These are phyloP conservation scores for Botrytis fragariae DNA, from an alignment of 2,329 filamentous ascomycete species.

Conservation along the genomic window DNA sequence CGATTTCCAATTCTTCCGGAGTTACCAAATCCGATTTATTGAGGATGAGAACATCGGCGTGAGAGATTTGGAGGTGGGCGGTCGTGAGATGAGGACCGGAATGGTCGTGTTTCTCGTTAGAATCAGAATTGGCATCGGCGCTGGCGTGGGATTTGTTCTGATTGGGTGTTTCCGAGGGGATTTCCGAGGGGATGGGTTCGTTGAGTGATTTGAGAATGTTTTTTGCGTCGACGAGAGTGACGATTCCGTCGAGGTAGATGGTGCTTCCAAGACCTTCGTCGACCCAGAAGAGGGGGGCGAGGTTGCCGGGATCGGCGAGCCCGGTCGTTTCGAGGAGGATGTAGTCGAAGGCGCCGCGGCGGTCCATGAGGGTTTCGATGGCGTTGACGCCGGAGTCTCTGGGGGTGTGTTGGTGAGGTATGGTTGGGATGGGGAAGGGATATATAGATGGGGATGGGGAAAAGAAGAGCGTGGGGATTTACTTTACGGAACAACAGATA, in stretches of 20 bases:
- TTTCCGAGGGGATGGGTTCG: conserved; percentile 58
- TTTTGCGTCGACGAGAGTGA: conserved; percentile 92
- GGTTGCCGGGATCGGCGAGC: conserved; percentile 89
- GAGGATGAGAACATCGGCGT: conserved; percentile 90
- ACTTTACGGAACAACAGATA: conserved; percentile 97
- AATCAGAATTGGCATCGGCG: conserved; percentile 39
- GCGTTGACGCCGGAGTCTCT: conserved; percentile 91
- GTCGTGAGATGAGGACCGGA: conserved; percentile 76
- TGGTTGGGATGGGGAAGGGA: not conserved
- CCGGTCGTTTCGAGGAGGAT: conserved; percentile 96
- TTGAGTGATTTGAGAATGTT: conserved; percentile 83
- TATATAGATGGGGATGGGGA: not conserved
- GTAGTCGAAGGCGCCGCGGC: conserved; percentile 92
- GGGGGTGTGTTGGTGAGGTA: conserved; percentile 19
- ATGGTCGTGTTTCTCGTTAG: conserved; percentile 32
- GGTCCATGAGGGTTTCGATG: conserved; percentile 93
- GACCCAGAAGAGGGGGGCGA: conserved; percentile 96
- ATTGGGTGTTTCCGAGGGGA: conserved; percentile 44
- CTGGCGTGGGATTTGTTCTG: conserved; percentile 34
- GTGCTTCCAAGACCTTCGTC: conserved; percentile 93
- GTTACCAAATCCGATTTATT: conserved; percentile 90
- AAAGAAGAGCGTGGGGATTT: conserved; percentile 29
- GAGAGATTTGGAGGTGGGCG: conserved; percentile 93
- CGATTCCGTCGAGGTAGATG: conserved; percentile 95
- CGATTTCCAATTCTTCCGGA: conserved; percentile 62